These are phyloP conservation scores for Abelmoschus esculentus DNA, from an alignment of 345 rosid species.

Conservation along the genomic window DNA sequence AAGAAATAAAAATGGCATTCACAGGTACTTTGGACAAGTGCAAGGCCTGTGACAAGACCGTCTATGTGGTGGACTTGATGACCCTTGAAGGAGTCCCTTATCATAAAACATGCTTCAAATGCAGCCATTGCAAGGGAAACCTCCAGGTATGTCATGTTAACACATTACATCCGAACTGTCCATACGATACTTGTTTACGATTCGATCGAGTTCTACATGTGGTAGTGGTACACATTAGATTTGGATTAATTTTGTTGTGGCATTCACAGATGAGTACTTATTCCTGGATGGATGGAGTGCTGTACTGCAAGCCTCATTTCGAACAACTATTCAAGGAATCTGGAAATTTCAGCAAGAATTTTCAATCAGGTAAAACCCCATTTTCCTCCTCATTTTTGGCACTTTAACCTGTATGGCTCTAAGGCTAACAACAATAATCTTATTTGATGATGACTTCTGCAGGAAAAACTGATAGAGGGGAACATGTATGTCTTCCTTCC, in stretches of 20 bases:
- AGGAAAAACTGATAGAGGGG: slow-evolving; percentile 37
- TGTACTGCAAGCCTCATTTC: slow-evolving; percentile 93
- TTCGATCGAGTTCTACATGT: too few relatives aligned
- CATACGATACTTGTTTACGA: too few relatives aligned
- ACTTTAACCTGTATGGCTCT: not conserved
- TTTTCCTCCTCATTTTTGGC: not conserved
- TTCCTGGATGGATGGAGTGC: slow-evolving; percentile 96
- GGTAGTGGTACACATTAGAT: too few relatives aligned
- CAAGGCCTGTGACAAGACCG: not conserved
- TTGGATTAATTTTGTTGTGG: too few relatives aligned
- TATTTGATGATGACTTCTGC: slow-evolving; percentile 11
- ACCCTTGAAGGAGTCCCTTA: not conserved
- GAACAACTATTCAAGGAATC: slow-evolving; percentile 99
- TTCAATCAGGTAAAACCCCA: slow-evolving; percentile 44
- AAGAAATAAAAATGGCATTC: not conserved
- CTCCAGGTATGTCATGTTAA: not conserved
- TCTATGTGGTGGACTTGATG: not conserved
- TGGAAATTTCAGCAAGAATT: slow-evolving; percentile 97
- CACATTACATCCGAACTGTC: too few relatives aligned
- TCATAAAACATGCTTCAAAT: not conserved
- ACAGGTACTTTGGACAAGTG: not conserved
- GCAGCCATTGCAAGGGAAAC: not conserved
- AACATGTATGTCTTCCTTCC: slow-evolving; percentile 38
- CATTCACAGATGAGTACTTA: slow-evolving; percentile 84
- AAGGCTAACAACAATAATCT: slow-evolving; percentile 9